Base-by-base conservation (phyloP, 768 basidiomycete species). In the Suillus alpinus region DNA sequence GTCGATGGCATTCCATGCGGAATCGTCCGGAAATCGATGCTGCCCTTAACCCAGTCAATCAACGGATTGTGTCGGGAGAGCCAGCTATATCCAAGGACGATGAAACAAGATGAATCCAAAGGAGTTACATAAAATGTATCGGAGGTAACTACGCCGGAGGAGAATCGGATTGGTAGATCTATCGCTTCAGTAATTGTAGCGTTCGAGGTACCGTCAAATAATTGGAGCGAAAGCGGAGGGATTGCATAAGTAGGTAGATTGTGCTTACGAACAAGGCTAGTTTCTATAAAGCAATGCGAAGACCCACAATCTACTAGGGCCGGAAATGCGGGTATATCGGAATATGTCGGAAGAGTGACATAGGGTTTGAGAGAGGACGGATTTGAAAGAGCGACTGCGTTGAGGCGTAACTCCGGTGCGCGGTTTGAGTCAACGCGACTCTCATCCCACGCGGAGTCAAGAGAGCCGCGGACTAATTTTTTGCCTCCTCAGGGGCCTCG, bases 41-140 rank as follows among this genome's bases (percentile, higher is more conserved):
- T 41, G 40, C 40, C 40, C 18, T 3, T 7, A 7, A 18, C 40
- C 16, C 40, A 41, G 18, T 41, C 40, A 41, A 41, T 41, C 40
- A 41, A 41, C 3, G 40, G 40, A 41, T 41, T 41, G 40, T 41
- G 40, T 41, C 6, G 37, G 53, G 51, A 26, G 53, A 60, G 52
- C 59, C 51, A 61, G 60, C 56, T 57, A 49, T 57, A 56, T 61
- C 60, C 56, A 6, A 61, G 53, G 12, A 61, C 44, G 6, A 56
- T 13, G 6, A 14, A 10, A 36, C 60, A 61, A 13, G 40, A 32
- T 3, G 56, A 57, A 47, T 61, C 53, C 55, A 61, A 61, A 5
- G 26, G 55, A 29, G 60, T 57, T 4, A 61, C 18, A 14, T 49
- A 61, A 50, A 57, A 41, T 14, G 6, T 36, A 7, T 29, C 32